These are phyloP conservation scores for Fusarium luffae DNA, from an alignment of 2,329 filamentous ascomycete genomes.

Conservation along the genomic window DNA sequence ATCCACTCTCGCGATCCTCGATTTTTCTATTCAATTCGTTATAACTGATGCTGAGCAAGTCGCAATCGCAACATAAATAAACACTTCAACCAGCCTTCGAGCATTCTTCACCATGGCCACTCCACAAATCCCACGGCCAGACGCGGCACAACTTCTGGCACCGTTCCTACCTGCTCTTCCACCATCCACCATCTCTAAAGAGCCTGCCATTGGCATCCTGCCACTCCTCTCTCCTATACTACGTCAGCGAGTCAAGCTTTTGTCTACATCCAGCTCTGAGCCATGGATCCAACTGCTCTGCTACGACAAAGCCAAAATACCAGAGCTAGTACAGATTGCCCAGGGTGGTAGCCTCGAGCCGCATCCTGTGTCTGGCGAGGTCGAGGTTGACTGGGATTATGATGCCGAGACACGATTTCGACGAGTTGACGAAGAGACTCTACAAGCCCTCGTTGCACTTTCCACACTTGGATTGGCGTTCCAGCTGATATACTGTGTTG, in stretches of 20 bases:
- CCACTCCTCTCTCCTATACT: constrained; percentile 73
- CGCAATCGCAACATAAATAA: constrained; percentile 7
- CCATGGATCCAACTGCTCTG: constrained; percentile 80
- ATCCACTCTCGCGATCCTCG: constrained; percentile 8
- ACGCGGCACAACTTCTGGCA: constrained; percentile 60
- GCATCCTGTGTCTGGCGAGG: constrained; percentile 83
- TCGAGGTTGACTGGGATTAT: constrained; percentile 77
- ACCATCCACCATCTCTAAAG: constrained; percentile 66
- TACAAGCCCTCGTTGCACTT: constrained; percentile 74
- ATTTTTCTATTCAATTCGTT: constrained; percentile 3
- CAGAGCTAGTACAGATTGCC: constrained; percentile 70
- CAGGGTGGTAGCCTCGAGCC: constrained; percentile 75
- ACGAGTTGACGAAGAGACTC: constrained; percentile 78
- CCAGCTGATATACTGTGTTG: constrained; percentile 75
- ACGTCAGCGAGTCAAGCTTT: constrained; percentile 72
- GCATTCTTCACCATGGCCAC: constrained; percentile 43
- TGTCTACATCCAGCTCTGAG: constrained; percentile 68
- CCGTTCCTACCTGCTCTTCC: constrained; percentile 70
- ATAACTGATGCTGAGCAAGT: constrained; percentile 5
- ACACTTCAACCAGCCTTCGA: not conserved
- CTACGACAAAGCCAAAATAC: constrained; percentile 69
- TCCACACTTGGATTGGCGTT: constrained; percentile 71
- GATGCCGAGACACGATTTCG: constrained; percentile 73
- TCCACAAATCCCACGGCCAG: constrained; percentile 55
- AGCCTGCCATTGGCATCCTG: constrained; percentile 66